Evolutionary conservation across 169 alveolate species (phyloP).

Genomic region (Plasmodium knowlesi): DNA sequence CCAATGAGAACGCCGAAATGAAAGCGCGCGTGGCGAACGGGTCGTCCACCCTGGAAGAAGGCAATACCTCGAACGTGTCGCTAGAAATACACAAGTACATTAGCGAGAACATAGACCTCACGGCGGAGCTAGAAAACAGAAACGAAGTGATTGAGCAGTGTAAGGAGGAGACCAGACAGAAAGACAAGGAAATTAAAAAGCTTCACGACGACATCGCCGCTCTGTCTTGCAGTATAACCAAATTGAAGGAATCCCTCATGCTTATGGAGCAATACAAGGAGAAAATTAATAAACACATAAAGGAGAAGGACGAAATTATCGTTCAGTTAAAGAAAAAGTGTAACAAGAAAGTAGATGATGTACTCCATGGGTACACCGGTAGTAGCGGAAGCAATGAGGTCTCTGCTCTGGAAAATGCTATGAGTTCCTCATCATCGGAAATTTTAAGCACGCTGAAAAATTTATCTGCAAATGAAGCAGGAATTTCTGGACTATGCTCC

Average conservation of each 20-base stretch:
- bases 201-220: not conserved
- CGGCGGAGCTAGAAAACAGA: slow-evolving; percentile 58
- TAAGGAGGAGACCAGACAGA: slow-evolving; percentile 27
- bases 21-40: not conserved
- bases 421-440: not conserved
- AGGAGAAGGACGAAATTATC: slow-evolving; percentile 61
- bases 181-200: slow-evolving; percentile 11
- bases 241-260: slow-evolving; percentile 29
- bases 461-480: not conserved
- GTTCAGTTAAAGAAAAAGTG: not conserved
- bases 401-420: not conserved
- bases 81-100: slow-evolving; percentile 47
- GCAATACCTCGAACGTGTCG: not conserved
- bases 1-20: slow-evolving; percentile 2
- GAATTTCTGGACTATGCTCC: not conserved
- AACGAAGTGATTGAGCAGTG: slow-evolving; percentile 34
- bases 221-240: not conserved
- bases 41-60: no score
- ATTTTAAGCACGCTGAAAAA: not conserved
- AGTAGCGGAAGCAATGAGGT: not conserved
- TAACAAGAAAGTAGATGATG: slow-evolving; percentile 17
- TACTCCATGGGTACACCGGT: not conserved
- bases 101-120: slow-evolving; percentile 51
- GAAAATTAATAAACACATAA: slow-evolving; percentile 16
- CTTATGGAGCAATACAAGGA: slow-evolving; percentile 49